Percentiles rank a stretch among this genome's conserved stretches.
Conservation (phyloP, 768 basidiomycete species). For the Mrakia hoshinonis region DNA sequence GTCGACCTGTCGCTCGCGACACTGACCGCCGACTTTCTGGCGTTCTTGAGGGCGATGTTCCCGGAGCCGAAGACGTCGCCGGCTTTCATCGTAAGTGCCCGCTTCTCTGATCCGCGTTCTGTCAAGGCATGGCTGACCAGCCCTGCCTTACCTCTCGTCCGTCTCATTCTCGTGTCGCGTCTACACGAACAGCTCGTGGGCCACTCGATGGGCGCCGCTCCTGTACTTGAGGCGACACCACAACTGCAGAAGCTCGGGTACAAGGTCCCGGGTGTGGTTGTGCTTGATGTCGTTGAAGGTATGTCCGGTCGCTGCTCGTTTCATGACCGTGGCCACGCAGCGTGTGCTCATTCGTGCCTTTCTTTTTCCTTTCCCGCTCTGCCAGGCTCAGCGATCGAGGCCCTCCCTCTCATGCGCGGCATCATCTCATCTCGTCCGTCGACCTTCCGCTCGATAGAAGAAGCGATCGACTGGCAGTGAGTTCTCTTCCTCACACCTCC, state of each 20-base stretch:
- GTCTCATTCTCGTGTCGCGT: neutral
- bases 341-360: neutral
- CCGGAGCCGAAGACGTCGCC: slow-evolving; percentile 58
- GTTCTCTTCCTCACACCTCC: slow-evolving; percentile 36
- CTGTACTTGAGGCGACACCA: slow-evolving; percentile 64
- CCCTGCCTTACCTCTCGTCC: neutral
- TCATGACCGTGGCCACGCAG: neutral
- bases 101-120: neutral
- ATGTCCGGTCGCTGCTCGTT: slow-evolving; percentile 4
- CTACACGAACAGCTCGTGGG: slow-evolving; percentile 72
- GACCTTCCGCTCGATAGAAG: slow-evolving; percentile 71
- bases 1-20: slow-evolving; percentile 64
- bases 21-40: slow-evolving; percentile 65
- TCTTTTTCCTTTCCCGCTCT: neutral
- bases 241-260: slow-evolving; percentile 60
- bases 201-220: slow-evolving; percentile 94
- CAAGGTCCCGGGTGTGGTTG: slow-evolving; percentile 63
- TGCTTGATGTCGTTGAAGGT: slow-evolving; percentile 88
- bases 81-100: slow-evolving; percentile 56
- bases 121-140: too few species aligned
- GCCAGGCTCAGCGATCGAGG: slow-evolving; percentile 81
- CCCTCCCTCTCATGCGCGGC: slow-evolving; percentile 82
- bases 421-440: slow-evolving; percentile 77
- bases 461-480: slow-evolving; percentile 93
- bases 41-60: slow-evolving; percentile 60